phyloP scores from a whole-genome alignment of 148 eudicot species.

The Diospyros kaki region DNA sequence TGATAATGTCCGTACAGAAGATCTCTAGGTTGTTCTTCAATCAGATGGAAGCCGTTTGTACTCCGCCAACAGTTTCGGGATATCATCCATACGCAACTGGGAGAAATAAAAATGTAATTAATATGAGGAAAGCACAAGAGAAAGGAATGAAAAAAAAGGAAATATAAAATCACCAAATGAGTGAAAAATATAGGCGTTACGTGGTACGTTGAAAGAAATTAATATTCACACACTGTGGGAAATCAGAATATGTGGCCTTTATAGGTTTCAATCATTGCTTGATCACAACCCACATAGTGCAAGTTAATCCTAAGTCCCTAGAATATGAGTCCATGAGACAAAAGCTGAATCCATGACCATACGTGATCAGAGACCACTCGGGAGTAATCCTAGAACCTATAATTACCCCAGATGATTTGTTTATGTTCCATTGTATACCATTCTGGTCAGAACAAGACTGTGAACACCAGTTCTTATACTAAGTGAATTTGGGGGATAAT shows the following conservation, averaged over 20 bases:
- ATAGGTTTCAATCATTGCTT: no score
- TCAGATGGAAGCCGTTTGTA: slow-evolving; percentile 32
- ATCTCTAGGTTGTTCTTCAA: slow-evolving; percentile 6
- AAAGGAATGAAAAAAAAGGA: not conserved
- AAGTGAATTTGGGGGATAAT: not conserved
- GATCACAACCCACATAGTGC: no score
- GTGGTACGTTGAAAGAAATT: not conserved
- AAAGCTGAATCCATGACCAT: no score
- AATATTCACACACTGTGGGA: no score
- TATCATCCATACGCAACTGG: slow-evolving; percentile 68
- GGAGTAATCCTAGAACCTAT: no score
- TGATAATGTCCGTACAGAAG: not conserved
- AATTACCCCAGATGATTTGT: not conserved
- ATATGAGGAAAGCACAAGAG: slow-evolving; percentile 2
- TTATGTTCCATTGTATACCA: not conserved
- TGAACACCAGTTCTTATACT: not conserved
- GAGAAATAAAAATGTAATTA: not conserved
- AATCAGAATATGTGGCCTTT: no score
- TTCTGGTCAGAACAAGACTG: not conserved
- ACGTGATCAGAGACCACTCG: no score
- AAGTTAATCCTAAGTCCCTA: no score
- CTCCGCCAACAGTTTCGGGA: slow-evolving; percentile 45
- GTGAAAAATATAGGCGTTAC: not conserved
- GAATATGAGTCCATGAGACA: no score
- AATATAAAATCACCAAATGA: not conserved